Conservation (phyloP, 139 green algal genomes). For the Chlorella vulgaris region DNA sequence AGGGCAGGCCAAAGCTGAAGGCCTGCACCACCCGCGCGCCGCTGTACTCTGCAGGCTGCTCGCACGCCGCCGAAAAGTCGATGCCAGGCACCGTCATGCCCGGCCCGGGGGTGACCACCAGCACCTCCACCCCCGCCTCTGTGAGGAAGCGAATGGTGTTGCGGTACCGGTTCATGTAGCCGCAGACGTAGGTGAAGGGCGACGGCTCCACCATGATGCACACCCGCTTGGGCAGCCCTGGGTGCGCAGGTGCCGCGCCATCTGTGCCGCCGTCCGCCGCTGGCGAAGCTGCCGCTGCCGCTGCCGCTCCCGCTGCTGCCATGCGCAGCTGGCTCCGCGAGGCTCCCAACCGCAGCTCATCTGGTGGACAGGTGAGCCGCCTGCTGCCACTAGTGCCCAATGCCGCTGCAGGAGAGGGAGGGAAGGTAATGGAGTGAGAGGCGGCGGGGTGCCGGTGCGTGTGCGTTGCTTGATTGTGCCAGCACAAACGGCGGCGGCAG, state of each 20-base stretch:
- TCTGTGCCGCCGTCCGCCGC: neutral
- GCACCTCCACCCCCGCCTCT: slow-evolving; percentile 44
- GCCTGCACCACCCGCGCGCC: slow-evolving; percentile 43
- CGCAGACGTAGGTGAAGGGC: slow-evolving; percentile 50
- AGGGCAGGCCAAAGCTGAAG: slow-evolving; percentile 50
- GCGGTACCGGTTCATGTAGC: slow-evolving; percentile 54
- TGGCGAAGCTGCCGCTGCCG: neutral
- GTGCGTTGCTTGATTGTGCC: too few relatives aligned
- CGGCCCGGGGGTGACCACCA: slow-evolving; percentile 43
- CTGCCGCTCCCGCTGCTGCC: too few relatives aligned
- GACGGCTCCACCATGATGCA: slow-evolving; percentile 51
- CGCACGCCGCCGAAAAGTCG: slow-evolving; percentile 36
- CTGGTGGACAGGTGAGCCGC: too few relatives aligned
- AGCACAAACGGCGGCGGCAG: too few relatives aligned
- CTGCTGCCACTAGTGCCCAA: too few relatives aligned
- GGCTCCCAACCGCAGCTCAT: too few relatives aligned
- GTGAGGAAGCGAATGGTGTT: slow-evolving; percentile 46
- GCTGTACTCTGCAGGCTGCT: slow-evolving; percentile 45
- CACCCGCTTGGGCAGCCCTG: slow-evolving; percentile 34
- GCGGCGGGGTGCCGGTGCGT: too few relatives aligned
- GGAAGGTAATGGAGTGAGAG: too few relatives aligned
- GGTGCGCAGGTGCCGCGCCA: neutral
- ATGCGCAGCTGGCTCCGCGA: too few relatives aligned
- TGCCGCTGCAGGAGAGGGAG: too few relatives aligned
- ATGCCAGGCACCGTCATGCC: slow-evolving; percentile 36